These are phyloP conservation scores for Capronia americana DNA, from an alignment of 2,329 filamentous ascomycete species.

Conservation along the genomic window DNA sequence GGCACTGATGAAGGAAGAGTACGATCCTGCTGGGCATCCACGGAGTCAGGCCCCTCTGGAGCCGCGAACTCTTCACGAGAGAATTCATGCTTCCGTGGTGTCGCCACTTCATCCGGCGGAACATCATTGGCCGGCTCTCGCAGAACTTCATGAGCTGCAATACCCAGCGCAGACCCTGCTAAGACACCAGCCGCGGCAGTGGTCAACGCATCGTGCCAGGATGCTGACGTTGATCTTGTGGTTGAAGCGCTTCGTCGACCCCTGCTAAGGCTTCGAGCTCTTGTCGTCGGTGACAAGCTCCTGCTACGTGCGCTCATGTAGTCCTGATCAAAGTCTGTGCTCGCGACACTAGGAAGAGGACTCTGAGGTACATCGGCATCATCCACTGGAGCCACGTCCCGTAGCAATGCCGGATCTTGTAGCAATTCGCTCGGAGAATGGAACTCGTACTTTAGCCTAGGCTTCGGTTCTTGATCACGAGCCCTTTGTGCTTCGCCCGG, in stretches of 20 bases:
- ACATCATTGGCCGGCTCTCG: neutral
- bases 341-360: slow-evolving; percentile 38
- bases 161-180: slow-evolving; percentile 17
- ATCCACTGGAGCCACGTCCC: slow-evolving; percentile 34
- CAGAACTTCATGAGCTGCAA: slow-evolving; percentile 16
- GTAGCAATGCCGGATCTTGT: slow-evolving; percentile 46
- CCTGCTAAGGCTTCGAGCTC: slow-evolving; percentile 29
- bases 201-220: slow-evolving; percentile 29
- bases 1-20: neutral
- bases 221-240: slow-evolving; percentile 30
- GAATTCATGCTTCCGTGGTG: neutral
- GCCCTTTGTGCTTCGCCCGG: slow-evolving; percentile 57
- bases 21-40: neutral
- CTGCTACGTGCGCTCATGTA: slow-evolving; percentile 40
- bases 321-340: slow-evolving; percentile 36
- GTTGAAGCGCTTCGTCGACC: slow-evolving; percentile 25
- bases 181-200: slow-evolving; percentile 25
- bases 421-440: slow-evolving; percentile 55
- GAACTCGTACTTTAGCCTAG: slow-evolving; percentile 54
- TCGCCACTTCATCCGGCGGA: neutral
- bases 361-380: slow-evolving; percentile 26
- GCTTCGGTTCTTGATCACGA: slow-evolving; percentile 40
- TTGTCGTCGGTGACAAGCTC: slow-evolving; percentile 25
- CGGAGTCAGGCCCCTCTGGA: neutral
- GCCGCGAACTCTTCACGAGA: neutral